Conservation (phyloP, 2,329 filamentous ascomycete species). For the Hypoxylon sp. region DNA sequence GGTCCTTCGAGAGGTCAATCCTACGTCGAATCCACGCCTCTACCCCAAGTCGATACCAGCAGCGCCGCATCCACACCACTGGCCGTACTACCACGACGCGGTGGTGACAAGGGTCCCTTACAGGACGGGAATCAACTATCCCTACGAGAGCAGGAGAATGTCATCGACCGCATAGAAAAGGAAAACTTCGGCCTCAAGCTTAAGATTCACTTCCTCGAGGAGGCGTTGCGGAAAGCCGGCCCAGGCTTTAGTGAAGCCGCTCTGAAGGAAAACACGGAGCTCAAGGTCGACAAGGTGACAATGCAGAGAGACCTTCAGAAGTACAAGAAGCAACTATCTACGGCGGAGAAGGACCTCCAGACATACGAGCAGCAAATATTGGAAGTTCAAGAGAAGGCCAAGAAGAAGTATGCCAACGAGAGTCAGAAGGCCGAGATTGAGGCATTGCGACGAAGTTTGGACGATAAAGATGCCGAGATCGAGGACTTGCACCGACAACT, state of each 20-base stretch:
- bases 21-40: conserved; percentile 73
- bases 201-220: conserved; percentile 96
- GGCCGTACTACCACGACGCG: conserved; percentile 70
- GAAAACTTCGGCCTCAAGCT: conserved; percentile 97
- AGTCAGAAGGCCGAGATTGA: conserved; percentile 69
- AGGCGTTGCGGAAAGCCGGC: conserved; percentile 85
- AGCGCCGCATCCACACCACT: conserved; percentile 86
- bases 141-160: conserved; percentile 91
- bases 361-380: conserved; percentile 81
- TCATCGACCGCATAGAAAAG: conserved; percentile 96
- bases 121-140: conserved; percentile 92
- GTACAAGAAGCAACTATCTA: conserved; percentile 83
- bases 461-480: conserved; percentile 67
- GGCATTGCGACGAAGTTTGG: conserved; percentile 63
- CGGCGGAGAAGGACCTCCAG: conserved; percentile 87
- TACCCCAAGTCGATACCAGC: conserved; percentile 79
- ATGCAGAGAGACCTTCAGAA: conserved; percentile 87
- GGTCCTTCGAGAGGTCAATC: conserved; percentile 71
- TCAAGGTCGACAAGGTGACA: conserved; percentile 89
- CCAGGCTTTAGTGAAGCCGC: conserved; percentile 90
- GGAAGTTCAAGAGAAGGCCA: conserved; percentile 83
- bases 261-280: conserved; percentile 91
- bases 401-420: conserved; percentile 77
- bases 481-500: conserved; percentile 68
- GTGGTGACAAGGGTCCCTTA: conserved; percentile 71